Conservation (phyloP, 495 filamentous ascomycete genomes). For the Astrothelium macrocarpum region DNA sequence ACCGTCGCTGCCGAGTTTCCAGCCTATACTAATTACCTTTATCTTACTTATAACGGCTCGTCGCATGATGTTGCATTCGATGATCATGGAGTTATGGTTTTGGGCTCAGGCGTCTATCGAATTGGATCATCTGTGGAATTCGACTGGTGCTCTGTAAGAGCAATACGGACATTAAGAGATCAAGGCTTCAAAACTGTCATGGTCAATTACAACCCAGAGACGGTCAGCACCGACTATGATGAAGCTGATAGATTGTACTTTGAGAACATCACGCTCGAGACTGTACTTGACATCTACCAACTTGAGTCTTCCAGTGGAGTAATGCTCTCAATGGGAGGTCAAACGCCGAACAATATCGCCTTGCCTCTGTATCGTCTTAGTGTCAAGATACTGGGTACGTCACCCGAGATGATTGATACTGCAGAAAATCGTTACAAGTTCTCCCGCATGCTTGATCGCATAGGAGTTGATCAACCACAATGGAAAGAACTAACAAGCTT, state of each 20-base stretch:
- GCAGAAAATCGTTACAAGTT: slow-evolving; percentile 99
- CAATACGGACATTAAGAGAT: slow-evolving; percentile 84
- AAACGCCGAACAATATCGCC: slow-evolving; percentile 97
- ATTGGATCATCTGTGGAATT: slow-evolving; percentile 98
- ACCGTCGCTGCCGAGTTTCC: slow-evolving; percentile 97
- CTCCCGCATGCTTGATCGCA: slow-evolving; percentile 91
- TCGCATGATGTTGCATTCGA: slow-evolving; percentile 78
- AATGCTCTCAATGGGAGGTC: slow-evolving; percentile 96
- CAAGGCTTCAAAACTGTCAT: slow-evolving; percentile 92
- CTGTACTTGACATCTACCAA: slow-evolving; percentile 90
- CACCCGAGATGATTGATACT: slow-evolving; percentile 96
- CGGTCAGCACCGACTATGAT: slow-evolving; percentile 90
- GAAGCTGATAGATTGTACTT: slow-evolving; percentile 95
- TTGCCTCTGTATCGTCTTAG: slow-evolving; percentile 79
- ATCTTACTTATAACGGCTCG: slow-evolving; percentile 87
- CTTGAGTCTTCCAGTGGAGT: slow-evolving; percentile 79
- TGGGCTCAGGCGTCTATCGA: slow-evolving; percentile 94
- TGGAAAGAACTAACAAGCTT: slow-evolving; percentile 97
- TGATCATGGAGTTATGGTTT: slow-evolving; percentile 88
- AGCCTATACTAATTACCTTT: slow-evolving; percentile 90
- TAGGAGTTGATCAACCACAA: slow-evolving; percentile 87
- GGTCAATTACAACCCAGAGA: slow-evolving; percentile 87
- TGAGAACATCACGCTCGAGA: slow-evolving; percentile 94
- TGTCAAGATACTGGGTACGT: slow-evolving; percentile 87
- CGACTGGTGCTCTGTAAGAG: slow-evolving; percentile 97